phyloP scores from a whole-genome alignment of 2,329 filamentous ascomycete species.

The Huntiella decipiens region DNA sequence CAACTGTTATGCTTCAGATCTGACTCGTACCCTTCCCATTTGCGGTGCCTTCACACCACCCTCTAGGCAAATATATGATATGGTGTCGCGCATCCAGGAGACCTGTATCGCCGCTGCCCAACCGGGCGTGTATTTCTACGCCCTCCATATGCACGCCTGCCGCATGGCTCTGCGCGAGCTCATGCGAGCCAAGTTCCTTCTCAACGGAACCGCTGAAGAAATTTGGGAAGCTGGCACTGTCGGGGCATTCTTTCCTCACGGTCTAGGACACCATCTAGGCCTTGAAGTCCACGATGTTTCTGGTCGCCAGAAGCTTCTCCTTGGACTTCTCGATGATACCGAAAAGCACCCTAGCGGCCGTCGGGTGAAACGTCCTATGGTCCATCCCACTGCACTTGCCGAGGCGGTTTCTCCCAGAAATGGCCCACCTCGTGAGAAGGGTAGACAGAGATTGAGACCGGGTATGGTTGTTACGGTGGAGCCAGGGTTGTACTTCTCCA shows the following conservation, averaged over 20 bases:
- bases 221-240: constrained; percentile 33
- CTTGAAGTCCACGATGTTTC: constrained; percentile 45
- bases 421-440: constrained; percentile 16
- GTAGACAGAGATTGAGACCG: constrained; percentile 27
- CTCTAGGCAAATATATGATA: constrained; percentile 51
- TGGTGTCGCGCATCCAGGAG: constrained; percentile 67
- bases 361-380: constrained; percentile 21
- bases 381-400: constrained; percentile 21
- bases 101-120: constrained; percentile 49
- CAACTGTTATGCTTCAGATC: constrained; percentile 69
- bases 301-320: constrained; percentile 22
- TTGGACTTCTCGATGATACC: constrained; percentile 16
- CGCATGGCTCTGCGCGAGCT: constrained; percentile 54
- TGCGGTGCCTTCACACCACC: constrained; percentile 48
- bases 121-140: constrained; percentile 50
- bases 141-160: constrained; percentile 55
- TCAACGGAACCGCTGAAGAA: constrained; percentile 38
- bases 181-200: constrained; percentile 50
- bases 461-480: constrained; percentile 63
- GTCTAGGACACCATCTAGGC: constrained; percentile 45
- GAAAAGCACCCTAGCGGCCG: constrained; percentile 17
- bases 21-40: constrained; percentile 75
- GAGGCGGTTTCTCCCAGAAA: constrained; percentile 8
- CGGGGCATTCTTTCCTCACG: constrained; percentile 47
- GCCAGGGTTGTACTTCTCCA: constrained; percentile 63